Percentiles rank a stretch among this genome's conserved stretches.
Conservation (phyloP, 139 green algal genomes). For the Auxenochlorella protothecoides region DNA sequence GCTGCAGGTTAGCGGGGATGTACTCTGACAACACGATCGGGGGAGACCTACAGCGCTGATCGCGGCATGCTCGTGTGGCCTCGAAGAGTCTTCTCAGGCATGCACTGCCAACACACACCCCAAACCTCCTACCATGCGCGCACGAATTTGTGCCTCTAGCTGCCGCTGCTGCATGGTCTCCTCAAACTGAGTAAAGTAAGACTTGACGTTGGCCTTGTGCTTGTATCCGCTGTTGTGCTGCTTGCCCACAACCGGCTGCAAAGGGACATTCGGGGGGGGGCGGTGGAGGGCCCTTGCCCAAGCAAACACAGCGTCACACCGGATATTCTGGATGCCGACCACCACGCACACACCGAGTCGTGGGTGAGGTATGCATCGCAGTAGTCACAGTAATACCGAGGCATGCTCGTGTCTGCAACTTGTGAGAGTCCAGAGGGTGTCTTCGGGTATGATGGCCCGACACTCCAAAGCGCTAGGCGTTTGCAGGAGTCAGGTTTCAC, state of each 20-base stretch:
- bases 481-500: too few species aligned
- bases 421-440: too few species aligned
- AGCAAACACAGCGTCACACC: background rate
- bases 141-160: background rate
- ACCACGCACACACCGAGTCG: conserved; percentile 50
- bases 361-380: conserved; percentile 86
- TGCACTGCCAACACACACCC: background rate
- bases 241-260: conserved; percentile 81
- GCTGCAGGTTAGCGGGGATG: too few species aligned
- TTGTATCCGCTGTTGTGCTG: conserved; percentile 95
- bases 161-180: conserved; percentile 16
- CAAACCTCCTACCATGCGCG: background rate
- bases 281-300: too few species aligned
- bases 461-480: too few species aligned
- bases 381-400: conserved; percentile 14
- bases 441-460: too few species aligned
- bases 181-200: conserved; percentile 89
- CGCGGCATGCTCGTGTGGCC: too few species aligned
- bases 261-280: too few species aligned
- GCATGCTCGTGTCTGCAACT: background rate
- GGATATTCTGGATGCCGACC: too few species aligned
- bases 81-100: too few species aligned
- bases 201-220: conserved; percentile 91
- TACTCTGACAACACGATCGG: too few species aligned
- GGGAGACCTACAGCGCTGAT: too few species aligned